Evolutionary conservation across 2,329 filamentous ascomycete genomes (phyloP).

Genomic region (Xylariaceae sp.): DNA sequence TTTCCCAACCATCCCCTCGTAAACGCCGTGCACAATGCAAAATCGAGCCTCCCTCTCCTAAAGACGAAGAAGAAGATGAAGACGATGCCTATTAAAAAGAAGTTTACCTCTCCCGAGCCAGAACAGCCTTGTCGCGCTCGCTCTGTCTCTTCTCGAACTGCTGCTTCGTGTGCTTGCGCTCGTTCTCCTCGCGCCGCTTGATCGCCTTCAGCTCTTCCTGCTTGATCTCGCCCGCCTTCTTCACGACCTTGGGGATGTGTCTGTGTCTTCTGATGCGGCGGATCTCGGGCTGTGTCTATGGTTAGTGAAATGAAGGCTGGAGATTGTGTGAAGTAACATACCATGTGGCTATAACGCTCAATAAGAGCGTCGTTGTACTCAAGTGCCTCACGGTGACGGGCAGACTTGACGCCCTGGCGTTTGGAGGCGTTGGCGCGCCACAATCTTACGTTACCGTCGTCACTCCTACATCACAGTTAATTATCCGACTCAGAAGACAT

Average conservation of each 20-base stretch:
- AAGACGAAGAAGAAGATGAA: not conserved
- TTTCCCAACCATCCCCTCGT: not conserved
- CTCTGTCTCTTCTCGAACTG: slow-evolving; percentile 65
- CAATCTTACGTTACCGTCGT: slow-evolving; percentile 79
- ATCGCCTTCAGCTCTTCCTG: slow-evolving; percentile 77
- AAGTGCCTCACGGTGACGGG: slow-evolving; percentile 77
- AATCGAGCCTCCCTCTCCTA: not conserved
- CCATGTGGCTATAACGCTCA: slow-evolving; percentile 83
- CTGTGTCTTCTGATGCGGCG: slow-evolving; percentile 84
- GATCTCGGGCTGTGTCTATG: slow-evolving; percentile 71
- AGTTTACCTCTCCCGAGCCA: slow-evolving; percentile 56
- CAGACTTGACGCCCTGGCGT: slow-evolving; percentile 77
- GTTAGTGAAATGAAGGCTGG: no score
- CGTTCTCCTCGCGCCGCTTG: slow-evolving; percentile 90
- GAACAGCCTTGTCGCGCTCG: slow-evolving; percentile 89
- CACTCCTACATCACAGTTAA: slow-evolving; percentile 7
- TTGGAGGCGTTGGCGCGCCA: slow-evolving; percentile 86
- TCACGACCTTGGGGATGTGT: slow-evolving; percentile 85
- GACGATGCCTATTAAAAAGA: slow-evolving; percentile 1
- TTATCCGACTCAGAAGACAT: not conserved
- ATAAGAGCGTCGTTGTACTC: slow-evolving; percentile 88
- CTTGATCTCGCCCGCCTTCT: slow-evolving; percentile 97
- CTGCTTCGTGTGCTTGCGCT: slow-evolving; percentile 84
- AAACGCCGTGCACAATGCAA: not conserved
- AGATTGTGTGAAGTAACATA: no score